Evolutionary conservation across 805 yeast species (phyloP), one percentile per base, ranked within the genome.

Genomic region (Myxozyma sirexii): DNA sequence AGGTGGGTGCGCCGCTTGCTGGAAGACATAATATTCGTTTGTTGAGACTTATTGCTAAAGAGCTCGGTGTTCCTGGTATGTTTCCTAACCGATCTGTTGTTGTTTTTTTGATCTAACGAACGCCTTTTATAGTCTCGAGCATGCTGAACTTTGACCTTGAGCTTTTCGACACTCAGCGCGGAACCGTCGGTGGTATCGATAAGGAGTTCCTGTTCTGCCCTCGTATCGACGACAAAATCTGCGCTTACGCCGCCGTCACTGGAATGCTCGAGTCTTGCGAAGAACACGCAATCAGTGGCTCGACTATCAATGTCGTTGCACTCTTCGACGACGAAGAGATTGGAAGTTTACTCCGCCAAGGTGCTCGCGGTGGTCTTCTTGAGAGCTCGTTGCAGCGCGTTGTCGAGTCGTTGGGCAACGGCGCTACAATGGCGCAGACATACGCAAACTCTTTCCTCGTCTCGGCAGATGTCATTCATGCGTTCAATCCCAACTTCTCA

Each of bases 381-480:
- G 91, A 88, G 71, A 71, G 83, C 60, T 79, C 82, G n/a, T 79
- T 88, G 19, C 78, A 79, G 35, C 82, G 96, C 23, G 67, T 63
- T 15, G 63, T 63, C 17, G 64, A 62, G 17, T 50, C 66, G 21
- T 48, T 63, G 1, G 62, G 83, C 80, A 38, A 42, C 42, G 64
- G 62, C 13, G 65, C 62, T n/a, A 51, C 62, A 6, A 57, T 56
- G 68, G 64, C 61, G 37, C 64, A 61, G 58, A 57, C 71, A 47
- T 65, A 77, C 21, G 91, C 96, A 53, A 89, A 89, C 76, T 82
- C 96, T 44, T 82, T 90, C 72, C 79, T 90, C 61, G 73, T 90
- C 42, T 87, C 96, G 4, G 92, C 96, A 2, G 97, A 90, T 71
- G 96, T 90, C 43, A 86, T 79, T 62, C 97, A 90, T 73, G 81